phyloP scores from a whole-genome alignment of 306 rosid genomes.

The Quercus mongolica region DNA sequence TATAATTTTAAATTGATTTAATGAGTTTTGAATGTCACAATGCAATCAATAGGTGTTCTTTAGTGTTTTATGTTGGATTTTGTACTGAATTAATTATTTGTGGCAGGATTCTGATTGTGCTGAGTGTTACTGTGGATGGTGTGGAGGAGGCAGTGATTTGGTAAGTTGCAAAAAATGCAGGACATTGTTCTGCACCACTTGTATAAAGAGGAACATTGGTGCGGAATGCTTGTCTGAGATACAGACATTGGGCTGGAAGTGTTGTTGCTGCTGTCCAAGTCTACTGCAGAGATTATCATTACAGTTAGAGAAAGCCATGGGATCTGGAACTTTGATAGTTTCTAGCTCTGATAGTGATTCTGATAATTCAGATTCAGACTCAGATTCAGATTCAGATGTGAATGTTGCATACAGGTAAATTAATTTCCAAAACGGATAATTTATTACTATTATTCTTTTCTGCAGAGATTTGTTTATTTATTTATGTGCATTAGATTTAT shows the following conservation, averaged over 20 bases:
- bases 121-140: slow-evolving; percentile 73
- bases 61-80: slow-evolving; percentile 14
- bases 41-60: neutral
- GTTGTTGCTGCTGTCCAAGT: slow-evolving; percentile 73
- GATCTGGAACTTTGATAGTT: slow-evolving; percentile 22
- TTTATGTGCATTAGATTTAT: neutral
- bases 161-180: slow-evolving; percentile 68
- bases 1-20: neutral
- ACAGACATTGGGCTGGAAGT: slow-evolving; percentile 57
- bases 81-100: slow-evolving; percentile 25
- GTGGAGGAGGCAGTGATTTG: slow-evolving; percentile 56
- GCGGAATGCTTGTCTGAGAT: slow-evolving; percentile 48
- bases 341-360: slow-evolving; percentile 83
- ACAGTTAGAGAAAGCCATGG: slow-evolving; percentile 58
- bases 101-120: slow-evolving; percentile 64
- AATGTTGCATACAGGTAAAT: slow-evolving; percentile 60
- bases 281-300: slow-evolving; percentile 45
- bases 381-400: slow-evolving; percentile 54
- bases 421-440: neutral
- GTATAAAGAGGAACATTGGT: slow-evolving; percentile 72
- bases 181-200: slow-evolving; percentile 50
- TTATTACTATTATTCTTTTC: slow-evolving; percentile 6
- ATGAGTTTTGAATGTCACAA: neutral
- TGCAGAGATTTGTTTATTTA: neutral
- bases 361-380: slow-evolving; percentile 57